phyloP scores from a whole-genome alignment of 768 basidiomycete genomes.

The Boletus reticulatus region DNA sequence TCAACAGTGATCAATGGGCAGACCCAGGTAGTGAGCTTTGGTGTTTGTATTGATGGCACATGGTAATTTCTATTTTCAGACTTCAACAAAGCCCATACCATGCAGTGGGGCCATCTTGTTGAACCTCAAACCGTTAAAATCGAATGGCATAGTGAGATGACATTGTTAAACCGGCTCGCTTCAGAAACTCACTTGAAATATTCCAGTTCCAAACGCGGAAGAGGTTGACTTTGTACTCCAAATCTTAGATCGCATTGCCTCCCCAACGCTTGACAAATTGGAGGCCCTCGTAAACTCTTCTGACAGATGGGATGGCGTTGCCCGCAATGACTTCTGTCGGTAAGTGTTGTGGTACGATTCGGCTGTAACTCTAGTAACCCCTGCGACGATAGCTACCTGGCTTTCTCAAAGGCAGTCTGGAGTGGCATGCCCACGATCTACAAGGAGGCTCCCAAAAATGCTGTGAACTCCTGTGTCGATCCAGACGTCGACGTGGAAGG shows the following conservation, averaged over 20 bases:
- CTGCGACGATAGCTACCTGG: constrained; percentile 50
- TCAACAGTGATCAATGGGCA: constrained; percentile 80
- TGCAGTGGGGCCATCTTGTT: constrained; percentile 80
- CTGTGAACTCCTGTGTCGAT: constrained; percentile 57
- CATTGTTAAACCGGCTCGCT: not conserved
- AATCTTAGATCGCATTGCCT: constrained; percentile 65
- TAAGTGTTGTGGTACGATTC: constrained; percentile 29
- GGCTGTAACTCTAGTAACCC: not conserved
- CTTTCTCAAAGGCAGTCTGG: constrained; percentile 74
- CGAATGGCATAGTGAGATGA: constrained; percentile 76
- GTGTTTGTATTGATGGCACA: constrained; percentile 5
- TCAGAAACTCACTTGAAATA: constrained; percentile 8
- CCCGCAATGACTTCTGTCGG: constrained; percentile 85
- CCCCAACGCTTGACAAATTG: constrained; percentile 65
- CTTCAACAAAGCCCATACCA: constrained; percentile 60
- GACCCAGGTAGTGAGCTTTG: constrained; percentile 53
- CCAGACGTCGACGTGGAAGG: constrained; percentile 63
- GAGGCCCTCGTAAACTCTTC: constrained; percentile 56
- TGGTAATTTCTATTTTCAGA: constrained; percentile 34
- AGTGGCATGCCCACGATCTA: constrained; percentile 71
- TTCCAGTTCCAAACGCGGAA: constrained; percentile 43
- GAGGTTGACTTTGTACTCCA: constrained; percentile 83
- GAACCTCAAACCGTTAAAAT: constrained; percentile 76
- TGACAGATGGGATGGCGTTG: constrained; percentile 58
- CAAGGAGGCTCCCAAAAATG: constrained; percentile 54